Base-by-base conservation (phyloP, 495 filamentous ascomycete genomes). In the Penicillium lagena region DNA sequence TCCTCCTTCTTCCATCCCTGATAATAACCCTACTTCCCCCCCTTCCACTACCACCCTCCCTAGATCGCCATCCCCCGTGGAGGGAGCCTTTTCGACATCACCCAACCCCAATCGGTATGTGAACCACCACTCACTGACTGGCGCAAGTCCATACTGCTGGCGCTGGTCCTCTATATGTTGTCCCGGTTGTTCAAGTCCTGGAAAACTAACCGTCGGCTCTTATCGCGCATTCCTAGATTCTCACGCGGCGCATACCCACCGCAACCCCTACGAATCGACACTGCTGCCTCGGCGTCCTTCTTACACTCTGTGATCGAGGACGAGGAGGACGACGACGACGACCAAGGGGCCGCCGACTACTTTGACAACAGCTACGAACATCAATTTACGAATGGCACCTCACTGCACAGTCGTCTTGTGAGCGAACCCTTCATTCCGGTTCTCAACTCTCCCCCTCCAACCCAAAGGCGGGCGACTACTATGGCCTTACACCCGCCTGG, bases 351-450 rank as follows among this genome's bases (percentile, higher is more conserved):
- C 32, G 40, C 48, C 13, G 56, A 58, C 27, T 70, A 66, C 17
- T 59, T 61, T 56, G 55, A 61, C 41, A 52, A 58, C 38, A 46
- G 46, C 35, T 61, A 61, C 52, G 54, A 49, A 39, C 44, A 63
- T 29, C 66, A 67, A 34, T 67, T 73, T 50, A 59, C 65, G 67
- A 62, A 68, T 71, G 67, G 59, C 46, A 66, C 62, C 15, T 59
- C 63, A 29, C 41, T 70, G 14, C 68, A 73, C 47, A 69, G 54
- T 47, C 68, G 68, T 61, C 65, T 73, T 45, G 62, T 67, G 50
- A 71, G 68, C 62, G 68, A 73, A 56, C 68, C 70, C n/a, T 71
- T 71, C 41, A 67, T 71, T 29, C 68, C 68, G 10, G 52, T 68
- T 31, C 61, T 71, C 30, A 57, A 56, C 32, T 71, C 70, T n/a